Percentiles rank a stretch among this genome's conserved stretches.
These are phyloP conservation scores for Oryza brachyantha DNA, from an alignment of 176 grass and related monocot genomes.

Conservation along the genomic window DNA sequence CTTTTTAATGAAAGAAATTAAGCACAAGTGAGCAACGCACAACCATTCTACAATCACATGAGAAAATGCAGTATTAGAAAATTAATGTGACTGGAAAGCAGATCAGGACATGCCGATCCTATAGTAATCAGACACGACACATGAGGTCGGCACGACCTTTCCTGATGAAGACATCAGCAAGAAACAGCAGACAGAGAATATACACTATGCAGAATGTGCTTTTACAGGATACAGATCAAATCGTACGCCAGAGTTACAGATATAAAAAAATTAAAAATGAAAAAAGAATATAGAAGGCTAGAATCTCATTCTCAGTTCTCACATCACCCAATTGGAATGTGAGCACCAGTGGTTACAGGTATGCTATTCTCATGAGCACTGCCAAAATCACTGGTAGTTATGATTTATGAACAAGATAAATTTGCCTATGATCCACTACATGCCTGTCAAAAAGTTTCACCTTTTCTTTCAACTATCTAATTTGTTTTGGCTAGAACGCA, in stretches of 20 bases:
- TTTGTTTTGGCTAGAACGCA: background rate
- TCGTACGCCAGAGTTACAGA: background rate
- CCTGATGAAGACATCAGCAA: slow-evolving; percentile 6
- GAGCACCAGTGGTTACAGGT: background rate
- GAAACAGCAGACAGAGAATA: slow-evolving; percentile 18
- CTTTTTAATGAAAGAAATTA: slow-evolving; percentile 1
- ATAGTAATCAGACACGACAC: slow-evolving; percentile 11
- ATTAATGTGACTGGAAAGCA: slow-evolving; percentile 9
- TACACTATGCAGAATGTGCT: slow-evolving; percentile 7
- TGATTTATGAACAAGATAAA: background rate
- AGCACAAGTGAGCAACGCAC: background rate
- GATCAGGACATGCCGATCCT: background rate
- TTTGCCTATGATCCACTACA: background rate
- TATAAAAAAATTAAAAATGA: background rate
- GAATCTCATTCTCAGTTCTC: background rate
- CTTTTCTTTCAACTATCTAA: background rate
- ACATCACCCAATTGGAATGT: background rate
- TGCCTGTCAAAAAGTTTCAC: background rate
- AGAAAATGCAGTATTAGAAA: background rate
- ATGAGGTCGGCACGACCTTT: background rate
- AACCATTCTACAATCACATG: background rate
- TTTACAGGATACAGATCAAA: background rate
- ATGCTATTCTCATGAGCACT: background rate
- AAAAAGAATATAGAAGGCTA: background rate
- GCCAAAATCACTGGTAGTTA: background rate